Conservation (phyloP, 2,329 filamentous ascomycete genomes). For the Neoarthrinium moseri region DNA sequence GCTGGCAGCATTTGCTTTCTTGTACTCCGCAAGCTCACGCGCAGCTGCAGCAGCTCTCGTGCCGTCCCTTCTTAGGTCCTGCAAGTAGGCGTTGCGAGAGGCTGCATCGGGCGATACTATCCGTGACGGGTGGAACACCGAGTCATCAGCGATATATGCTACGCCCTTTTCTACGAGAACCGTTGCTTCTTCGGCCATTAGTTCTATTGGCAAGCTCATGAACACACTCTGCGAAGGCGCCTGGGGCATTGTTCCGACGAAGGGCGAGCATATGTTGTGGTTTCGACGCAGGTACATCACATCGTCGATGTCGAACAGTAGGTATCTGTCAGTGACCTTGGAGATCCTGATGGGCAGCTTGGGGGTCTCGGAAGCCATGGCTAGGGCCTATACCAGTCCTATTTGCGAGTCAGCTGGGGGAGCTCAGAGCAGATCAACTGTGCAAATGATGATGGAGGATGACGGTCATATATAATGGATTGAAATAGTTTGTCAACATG, state of each 20-base stretch:
- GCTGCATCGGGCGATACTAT: constrained; percentile 58
- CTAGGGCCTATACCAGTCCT: neutral
- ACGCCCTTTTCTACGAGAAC: constrained; percentile 74
- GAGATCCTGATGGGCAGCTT: constrained; percentile 69
- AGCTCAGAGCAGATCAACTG: neutral
- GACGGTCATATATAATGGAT: constrained; percentile 40
- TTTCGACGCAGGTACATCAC: constrained; percentile 75
- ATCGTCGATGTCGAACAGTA: constrained; percentile 84
- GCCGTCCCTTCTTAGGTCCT: constrained; percentile 48
- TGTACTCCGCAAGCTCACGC: constrained; percentile 9
- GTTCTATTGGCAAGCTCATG: constrained; percentile 80
- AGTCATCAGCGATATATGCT: constrained; percentile 81
- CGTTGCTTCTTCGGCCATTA: constrained; percentile 87
- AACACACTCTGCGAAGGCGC: constrained; percentile 95
- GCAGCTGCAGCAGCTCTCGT: constrained; percentile 41
- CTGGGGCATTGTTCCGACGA: constrained; percentile 86
- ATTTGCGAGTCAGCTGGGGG: neutral
- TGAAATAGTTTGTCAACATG: constrained; percentile 52
- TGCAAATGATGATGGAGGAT: constrained; percentile 27
- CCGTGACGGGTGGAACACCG: constrained; percentile 63
- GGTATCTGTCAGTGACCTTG: constrained; percentile 74
- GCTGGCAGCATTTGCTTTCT: constrained; percentile 13
- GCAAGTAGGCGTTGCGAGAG: constrained; percentile 63
- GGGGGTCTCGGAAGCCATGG: constrained; percentile 4
- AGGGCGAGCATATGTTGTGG: constrained; percentile 81